phyloP scores from a whole-genome alignment of 169 alveolate species.

The Ichthyophthirius multifiliis region DNA sequence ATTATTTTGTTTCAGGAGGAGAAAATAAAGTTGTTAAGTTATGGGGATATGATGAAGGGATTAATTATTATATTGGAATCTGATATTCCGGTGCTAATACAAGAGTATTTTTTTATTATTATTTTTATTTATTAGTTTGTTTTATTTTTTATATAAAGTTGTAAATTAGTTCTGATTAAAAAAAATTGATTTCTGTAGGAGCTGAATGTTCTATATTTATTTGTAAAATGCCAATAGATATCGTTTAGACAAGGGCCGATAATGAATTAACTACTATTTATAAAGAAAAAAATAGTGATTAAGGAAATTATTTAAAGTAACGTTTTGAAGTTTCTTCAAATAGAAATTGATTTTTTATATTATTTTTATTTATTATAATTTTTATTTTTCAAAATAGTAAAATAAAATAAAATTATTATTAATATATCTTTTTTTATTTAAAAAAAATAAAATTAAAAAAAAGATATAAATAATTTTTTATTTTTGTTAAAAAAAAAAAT shows the following conservation, averaged over 20 bases:
- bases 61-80: conserved; percentile 57
- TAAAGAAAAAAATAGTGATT: conserved; percentile 3
- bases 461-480: no score
- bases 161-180: conserved; percentile 67
- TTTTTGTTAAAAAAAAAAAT: no score
- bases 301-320: no score
- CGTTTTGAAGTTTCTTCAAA: no score
- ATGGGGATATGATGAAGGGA: conserved; percentile 92
- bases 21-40: conserved; percentile 81
- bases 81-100: conserved; percentile 82
- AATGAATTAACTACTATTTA: conserved; percentile 33
- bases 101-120: conserved; percentile 35
- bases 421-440: no score
- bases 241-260: conserved; percentile 34
- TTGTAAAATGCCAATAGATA: conserved; percentile 72
- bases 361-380: no score
- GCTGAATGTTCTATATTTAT: conserved; percentile 82
- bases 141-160: background rate
- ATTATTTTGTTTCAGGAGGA: conserved; percentile 86
- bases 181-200: conserved; percentile 73
- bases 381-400: no score
- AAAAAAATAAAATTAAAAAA: no score
- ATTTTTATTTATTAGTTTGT: background rate
- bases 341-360: no score
- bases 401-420: no score